Evolutionary conservation across 164 flowering plant genomes (phyloP).

Genomic region (Saururus chinensis): DNA sequence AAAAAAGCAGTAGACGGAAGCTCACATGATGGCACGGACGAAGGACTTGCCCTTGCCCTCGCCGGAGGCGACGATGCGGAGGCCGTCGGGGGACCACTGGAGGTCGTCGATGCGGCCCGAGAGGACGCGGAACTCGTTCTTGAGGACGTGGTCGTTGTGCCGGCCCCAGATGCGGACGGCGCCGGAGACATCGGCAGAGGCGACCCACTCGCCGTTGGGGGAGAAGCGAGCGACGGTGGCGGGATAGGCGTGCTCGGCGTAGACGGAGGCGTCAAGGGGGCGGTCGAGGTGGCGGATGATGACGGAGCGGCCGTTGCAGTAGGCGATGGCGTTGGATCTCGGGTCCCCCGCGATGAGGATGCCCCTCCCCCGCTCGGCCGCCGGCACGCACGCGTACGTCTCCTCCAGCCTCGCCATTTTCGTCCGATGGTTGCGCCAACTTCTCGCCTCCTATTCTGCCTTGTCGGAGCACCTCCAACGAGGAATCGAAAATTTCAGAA

Average conservation of each 20-base stretch:
- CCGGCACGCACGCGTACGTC: conserved; percentile 79
- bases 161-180: conserved; percentile 89
- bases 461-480: no score
- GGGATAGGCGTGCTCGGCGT: conserved; percentile 81
- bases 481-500: no score
- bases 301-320: conserved; percentile 86
- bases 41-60: conserved; percentile 92
- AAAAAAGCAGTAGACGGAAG: neutral
- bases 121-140: conserved; percentile 76
- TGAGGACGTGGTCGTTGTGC: conserved; percentile 59
- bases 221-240: conserved; percentile 90
- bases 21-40: conserved; percentile 91
- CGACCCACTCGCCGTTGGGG: conserved; percentile 98
- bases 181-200: conserved; percentile 92
- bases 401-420: conserved; percentile 45
- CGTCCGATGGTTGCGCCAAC: no score
- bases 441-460: no score
- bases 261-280: conserved; percentile 62
- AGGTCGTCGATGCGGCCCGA: conserved; percentile 95
- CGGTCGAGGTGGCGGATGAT: conserved; percentile 60
- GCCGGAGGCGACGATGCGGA: conserved; percentile 85
- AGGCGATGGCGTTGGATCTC: conserved; percentile 64
- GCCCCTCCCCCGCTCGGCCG: conserved; percentile 93
- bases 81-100: conserved; percentile 85
- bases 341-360: conserved; percentile 79